These are phyloP conservation scores for Mucor mucedo DNA, from an alignment of 371 early-diverging fungal genomes.

Conservation along the genomic window DNA sequence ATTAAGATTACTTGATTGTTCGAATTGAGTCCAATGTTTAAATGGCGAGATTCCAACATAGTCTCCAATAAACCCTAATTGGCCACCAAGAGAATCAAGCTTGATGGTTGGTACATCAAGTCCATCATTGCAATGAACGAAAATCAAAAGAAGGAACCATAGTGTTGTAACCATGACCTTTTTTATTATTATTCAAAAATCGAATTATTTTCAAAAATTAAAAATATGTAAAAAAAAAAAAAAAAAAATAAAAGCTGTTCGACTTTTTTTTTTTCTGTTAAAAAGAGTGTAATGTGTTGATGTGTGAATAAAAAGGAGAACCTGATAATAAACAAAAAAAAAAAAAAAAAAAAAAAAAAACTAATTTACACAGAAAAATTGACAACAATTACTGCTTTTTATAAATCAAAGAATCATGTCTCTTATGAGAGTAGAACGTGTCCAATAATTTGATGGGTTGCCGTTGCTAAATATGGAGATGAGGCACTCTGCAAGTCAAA, in stretches of 20 bases:
- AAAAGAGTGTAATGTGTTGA: not conserved
- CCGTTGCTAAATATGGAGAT: not conserved
- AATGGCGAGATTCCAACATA: slow-evolving; percentile 41
- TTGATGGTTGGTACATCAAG: slow-evolving; percentile 6
- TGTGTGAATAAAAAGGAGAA: slow-evolving; percentile 2
- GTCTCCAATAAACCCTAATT: slow-evolving; percentile 38
- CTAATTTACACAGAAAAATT: not conserved
- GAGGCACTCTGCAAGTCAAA: slow-evolving; percentile 5
- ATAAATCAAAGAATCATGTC: too few relatives aligned
- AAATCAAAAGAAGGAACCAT: slow-evolving; percentile 18
- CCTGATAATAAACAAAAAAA: too few relatives aligned
- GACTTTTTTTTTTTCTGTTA: too few relatives aligned
- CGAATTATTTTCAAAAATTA: not conserved
- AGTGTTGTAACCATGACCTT: slow-evolving; percentile 22
- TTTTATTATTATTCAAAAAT: not conserved
- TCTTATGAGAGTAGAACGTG: not conserved
- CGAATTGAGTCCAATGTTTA: slow-evolving; percentile 25
- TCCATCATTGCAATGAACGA: not conserved
- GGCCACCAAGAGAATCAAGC: slow-evolving; percentile 23
- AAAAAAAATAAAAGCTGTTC: not conserved
- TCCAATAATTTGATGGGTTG: not conserved
- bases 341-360: not conserved
- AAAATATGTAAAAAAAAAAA: not conserved
- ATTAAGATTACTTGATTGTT: slow-evolving; percentile 29
- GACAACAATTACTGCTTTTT: too few relatives aligned